phyloP scores from a whole-genome alignment of 2,329 filamentous ascomycete genomes.

The Alternaria arborescens region DNA sequence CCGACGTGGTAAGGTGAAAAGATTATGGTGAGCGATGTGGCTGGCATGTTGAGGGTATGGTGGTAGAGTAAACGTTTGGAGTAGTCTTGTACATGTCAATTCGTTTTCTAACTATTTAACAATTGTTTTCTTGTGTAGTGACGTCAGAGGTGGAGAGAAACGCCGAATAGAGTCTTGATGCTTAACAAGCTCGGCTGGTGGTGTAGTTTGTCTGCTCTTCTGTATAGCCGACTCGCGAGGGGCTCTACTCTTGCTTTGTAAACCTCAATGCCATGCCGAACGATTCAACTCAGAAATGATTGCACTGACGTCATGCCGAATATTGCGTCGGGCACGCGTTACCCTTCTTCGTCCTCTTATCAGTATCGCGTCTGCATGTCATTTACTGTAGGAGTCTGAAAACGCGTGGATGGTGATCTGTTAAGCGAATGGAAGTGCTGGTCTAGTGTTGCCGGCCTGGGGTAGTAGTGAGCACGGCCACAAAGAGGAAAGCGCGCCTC shows the following conservation, averaged over 20 bases:
- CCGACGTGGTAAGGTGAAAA: slow-evolving; percentile 55
- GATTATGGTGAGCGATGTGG: neutral
- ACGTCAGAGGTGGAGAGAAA: neutral
- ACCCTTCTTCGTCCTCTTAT: too few relatives aligned
- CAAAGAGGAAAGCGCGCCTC: slow-evolving; percentile 11
- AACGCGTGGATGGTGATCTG: slow-evolving; percentile 7
- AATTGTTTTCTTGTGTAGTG: neutral
- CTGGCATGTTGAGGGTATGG: neutral
- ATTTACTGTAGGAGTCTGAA: neutral
- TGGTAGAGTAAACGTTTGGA: neutral
- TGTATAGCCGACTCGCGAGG: neutral
- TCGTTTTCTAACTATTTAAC: neutral
- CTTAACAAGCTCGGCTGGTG: neutral
- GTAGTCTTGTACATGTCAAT: neutral
- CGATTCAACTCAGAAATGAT: neutral
- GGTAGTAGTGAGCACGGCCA: slow-evolving; percentile 6
- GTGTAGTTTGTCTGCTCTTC: neutral
- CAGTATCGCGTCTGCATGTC: neutral
- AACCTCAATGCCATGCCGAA: neutral
- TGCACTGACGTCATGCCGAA: slow-evolving; percentile 18
- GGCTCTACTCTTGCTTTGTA: neutral
- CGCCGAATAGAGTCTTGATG: neutral
- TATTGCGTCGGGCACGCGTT: slow-evolving; percentile 5
- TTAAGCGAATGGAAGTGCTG: neutral
- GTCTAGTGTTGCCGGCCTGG: slow-evolving; percentile 2